These are phyloP conservation scores for Myxozyma lipomycoides DNA, from an alignment of 805 yeast species.

Conservation along the genomic window DNA sequence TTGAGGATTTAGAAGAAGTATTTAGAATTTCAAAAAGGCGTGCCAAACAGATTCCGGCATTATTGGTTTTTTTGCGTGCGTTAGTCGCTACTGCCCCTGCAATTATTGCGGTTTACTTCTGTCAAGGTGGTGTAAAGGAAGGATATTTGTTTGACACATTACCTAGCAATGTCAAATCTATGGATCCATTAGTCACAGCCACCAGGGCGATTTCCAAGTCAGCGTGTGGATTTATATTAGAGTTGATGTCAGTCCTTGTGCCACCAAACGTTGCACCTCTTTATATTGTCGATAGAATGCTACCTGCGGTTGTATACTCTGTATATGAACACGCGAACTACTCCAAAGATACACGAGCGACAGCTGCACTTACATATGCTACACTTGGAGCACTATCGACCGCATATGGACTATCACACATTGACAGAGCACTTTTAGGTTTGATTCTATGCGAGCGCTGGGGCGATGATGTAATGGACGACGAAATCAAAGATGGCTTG, in stretches of 20 bases:
- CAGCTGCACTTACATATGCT: constrained; percentile 68
- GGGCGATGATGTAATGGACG: constrained; percentile 60
- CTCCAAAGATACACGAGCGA: constrained; percentile 71
- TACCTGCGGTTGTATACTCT: constrained; percentile 67
- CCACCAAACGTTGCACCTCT: constrained; percentile 56
- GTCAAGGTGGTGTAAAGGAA: constrained; percentile 68
- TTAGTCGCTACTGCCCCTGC: constrained; percentile 51
- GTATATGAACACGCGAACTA: constrained; percentile 75
- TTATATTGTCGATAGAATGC: constrained; percentile 55
- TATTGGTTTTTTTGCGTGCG: constrained; percentile 58
- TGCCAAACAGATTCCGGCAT: constrained; percentile 65
- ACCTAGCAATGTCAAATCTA: constrained; percentile 53
- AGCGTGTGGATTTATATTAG: constrained; percentile 54
- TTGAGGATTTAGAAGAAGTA: constrained; percentile 40
- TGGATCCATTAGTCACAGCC: constrained; percentile 67
- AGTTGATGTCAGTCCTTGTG: constrained; percentile 52
- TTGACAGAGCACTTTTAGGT: constrained; percentile 66
- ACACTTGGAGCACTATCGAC: constrained; percentile 73
- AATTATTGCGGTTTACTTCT: constrained; percentile 59
- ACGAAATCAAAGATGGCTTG: constrained; percentile 6
- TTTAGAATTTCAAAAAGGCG: constrained; percentile 65
- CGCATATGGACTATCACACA: constrained; percentile 69
- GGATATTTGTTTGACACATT: constrained; percentile 64
- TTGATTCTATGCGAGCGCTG: constrained; percentile 73
- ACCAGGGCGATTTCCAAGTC: constrained; percentile 70